A percentile compares a stretch with the other conserved stretches of the same genome.
These are phyloP conservation scores for Sclerotiophoma versabilis DNA, from an alignment of 2,329 filamentous ascomycete species.

Conservation along the genomic window DNA sequence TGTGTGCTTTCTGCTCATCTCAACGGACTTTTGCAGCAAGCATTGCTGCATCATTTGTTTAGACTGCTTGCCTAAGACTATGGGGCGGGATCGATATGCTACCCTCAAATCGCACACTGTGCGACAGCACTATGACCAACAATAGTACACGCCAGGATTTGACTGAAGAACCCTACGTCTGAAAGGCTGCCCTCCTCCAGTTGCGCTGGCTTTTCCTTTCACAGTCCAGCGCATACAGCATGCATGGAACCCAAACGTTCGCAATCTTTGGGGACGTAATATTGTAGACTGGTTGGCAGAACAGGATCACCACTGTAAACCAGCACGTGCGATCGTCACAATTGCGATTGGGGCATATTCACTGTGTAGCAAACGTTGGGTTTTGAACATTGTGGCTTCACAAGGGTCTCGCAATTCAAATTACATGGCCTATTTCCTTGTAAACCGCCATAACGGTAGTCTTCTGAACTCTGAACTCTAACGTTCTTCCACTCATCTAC, in stretches of 20 bases:
- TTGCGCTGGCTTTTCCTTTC: neutral
- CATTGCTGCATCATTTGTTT: too few relatives aligned
- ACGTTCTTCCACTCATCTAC: neutral
- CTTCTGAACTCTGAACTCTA: neutral
- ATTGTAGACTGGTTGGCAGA: too few relatives aligned
- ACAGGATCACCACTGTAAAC: neutral
- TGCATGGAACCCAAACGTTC: neutral
- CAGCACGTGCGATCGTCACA: neutral
- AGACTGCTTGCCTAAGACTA: too few relatives aligned
- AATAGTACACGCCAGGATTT: too few relatives aligned
- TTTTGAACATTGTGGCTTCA: neutral
- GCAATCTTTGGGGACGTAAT: too few relatives aligned
- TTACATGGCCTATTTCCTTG: neutral
- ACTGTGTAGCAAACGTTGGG: constrained; percentile 1
- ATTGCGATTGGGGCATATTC: neutral
- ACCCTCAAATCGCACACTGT: too few relatives aligned
- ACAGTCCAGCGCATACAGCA: neutral
- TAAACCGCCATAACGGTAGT: neutral
- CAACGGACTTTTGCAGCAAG: neutral
- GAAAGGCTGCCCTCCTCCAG: too few relatives aligned
- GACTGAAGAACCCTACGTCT: too few relatives aligned
- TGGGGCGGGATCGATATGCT: too few relatives aligned
- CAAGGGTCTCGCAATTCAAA: neutral
- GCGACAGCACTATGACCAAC: neutral
- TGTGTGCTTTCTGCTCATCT: neutral